Conservation (phyloP, 148 eudicot genomes). For the Rhododendron williamsianum region DNA sequence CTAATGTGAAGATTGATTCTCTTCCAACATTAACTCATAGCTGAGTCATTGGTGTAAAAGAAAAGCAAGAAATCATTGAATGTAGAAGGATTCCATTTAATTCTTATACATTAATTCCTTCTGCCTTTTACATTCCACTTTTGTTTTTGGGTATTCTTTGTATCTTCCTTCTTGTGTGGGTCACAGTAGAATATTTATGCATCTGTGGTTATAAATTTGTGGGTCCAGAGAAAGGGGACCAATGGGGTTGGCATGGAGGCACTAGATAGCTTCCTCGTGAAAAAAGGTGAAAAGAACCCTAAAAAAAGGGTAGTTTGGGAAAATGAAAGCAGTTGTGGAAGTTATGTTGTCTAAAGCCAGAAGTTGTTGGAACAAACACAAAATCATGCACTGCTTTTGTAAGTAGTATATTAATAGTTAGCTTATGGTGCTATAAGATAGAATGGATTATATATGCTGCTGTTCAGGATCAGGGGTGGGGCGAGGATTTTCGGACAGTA, state of each 20-base stretch:
- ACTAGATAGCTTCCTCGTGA: not conserved
- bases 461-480: too few relatives aligned
- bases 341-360: not conserved
- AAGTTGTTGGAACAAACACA: constrained; percentile 8
- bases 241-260: constrained; percentile 1
- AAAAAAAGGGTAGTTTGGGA: not conserved
- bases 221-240: not conserved
- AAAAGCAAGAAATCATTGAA: constrained; percentile 24
- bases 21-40: not conserved
- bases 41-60: constrained; percentile 12
- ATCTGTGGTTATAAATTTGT: not conserved
- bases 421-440: not conserved
- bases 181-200: not conserved
- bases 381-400: not conserved
- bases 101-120: constrained; percentile 7
- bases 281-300: not conserved
- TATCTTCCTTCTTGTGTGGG: not conserved
- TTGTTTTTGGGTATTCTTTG: not conserved
- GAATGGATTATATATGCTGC: too few relatives aligned
- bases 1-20: not conserved
- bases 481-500: too few relatives aligned
- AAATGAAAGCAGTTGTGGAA: not conserved
- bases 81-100: constrained; percentile 17
- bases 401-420: not conserved
- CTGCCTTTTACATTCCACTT: not conserved